Base-by-base conservation (phyloP, 331 rosid genomes). In the Acacia pycnantha region DNA sequence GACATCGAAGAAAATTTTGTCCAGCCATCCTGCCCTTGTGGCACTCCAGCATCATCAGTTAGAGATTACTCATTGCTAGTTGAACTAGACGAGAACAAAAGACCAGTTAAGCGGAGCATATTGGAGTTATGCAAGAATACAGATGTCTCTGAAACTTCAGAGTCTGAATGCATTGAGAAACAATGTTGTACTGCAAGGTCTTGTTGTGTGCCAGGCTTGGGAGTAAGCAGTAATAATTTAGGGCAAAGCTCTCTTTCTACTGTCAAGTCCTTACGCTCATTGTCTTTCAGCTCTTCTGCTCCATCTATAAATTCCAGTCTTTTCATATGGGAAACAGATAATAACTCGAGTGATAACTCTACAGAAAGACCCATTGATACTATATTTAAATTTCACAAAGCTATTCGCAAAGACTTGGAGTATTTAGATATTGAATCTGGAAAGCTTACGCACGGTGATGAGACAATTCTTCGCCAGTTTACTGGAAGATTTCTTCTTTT, bases 371-470 rank as follows among this genome's bases (percentile, higher is more conserved):
- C 99, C 47, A 96, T 96, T 69, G 99, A 96, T 89, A 96, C 97
- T 76, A 96, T 96, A 82, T 96, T 96, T 89, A 94, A 96, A 85
- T 96, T 96, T 86, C 99, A 96, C 80, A 96, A 91, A 88, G 99
- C 99, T 73, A 96, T 96, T 85, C 94, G 91, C 84, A 96, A 94
- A 86, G 99, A 96, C 86, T 86, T 96, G 88, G 99, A 96, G 88
- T 96, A 92, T 92, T 89, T 96, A 83, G 99, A 96, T 73, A 86
- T 90, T 83, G 98, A 96, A 88, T 96, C 99, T 83, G 99, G 99
- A 86, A 96, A 92, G 89, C 98, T 96, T 84, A 85, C 76, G 85
- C 93, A 92, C 33, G 88, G 94, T 89, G 97, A 92, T 84, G 99
- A 89, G 81, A 82, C 90, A 58, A 88, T 87, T 79, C 88, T 96